Percentiles rank a stretch among this genome's conserved stretches.
Conservation (phyloP, 805 yeast species). For the Ogataea philodendri region DNA sequence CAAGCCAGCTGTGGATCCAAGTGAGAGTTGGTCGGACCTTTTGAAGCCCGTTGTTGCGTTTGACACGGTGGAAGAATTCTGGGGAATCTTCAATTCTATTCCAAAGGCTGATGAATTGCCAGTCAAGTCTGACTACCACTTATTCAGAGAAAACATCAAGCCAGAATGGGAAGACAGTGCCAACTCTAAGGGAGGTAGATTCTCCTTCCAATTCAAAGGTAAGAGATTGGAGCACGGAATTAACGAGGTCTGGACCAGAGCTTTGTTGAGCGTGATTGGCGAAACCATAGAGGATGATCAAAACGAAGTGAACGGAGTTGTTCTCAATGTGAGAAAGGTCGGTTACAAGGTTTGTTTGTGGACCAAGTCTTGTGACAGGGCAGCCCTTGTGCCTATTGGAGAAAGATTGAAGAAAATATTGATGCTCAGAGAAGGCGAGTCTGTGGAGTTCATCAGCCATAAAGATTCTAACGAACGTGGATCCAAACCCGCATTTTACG, state of each 20-base stretch:
- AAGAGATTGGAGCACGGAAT: constrained; percentile 49
- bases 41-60: constrained; percentile 91
- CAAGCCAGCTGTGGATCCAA: constrained; percentile 77
- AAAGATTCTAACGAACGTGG: constrained; percentile 41
- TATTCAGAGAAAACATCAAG: constrained; percentile 88
- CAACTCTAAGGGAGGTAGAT: constrained; percentile 90
- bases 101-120: constrained; percentile 93
- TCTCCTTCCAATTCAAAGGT: constrained; percentile 76
- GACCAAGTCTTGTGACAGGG: constrained; percentile 77
- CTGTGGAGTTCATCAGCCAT: constrained; percentile 77
- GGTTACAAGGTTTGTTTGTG: constrained; percentile 86
- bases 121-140: constrained; percentile 87
- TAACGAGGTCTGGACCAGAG: constrained; percentile 90
- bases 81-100: constrained; percentile 95
- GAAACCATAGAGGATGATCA: constrained; percentile 86
- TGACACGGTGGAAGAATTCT: constrained; percentile 95
- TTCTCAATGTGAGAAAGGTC: constrained; percentile 80
- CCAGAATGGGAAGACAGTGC: constrained; percentile 98
- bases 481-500: constrained; percentile 29
- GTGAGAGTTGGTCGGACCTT: constrained; percentile 88
- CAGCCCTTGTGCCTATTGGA: constrained; percentile 70
- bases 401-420: constrained; percentile 83
- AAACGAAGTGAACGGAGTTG: constrained; percentile 91
- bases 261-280: constrained; percentile 87
- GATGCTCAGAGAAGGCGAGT: constrained; percentile 68